Conservation (phyloP, 805 yeast species). For the Saccharomycopsis sp. region DNA sequence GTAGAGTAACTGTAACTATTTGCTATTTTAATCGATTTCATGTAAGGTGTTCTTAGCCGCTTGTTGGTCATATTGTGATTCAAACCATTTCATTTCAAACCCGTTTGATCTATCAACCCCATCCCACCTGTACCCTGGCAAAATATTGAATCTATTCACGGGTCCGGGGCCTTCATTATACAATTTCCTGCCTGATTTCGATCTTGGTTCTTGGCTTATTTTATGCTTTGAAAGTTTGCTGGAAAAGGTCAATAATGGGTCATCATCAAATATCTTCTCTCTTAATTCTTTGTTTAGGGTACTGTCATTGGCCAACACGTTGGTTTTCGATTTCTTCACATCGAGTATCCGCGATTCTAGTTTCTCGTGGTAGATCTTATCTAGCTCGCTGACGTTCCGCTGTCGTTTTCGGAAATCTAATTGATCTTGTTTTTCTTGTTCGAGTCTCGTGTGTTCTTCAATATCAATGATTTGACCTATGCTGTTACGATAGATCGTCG, state of each 20-base stretch:
- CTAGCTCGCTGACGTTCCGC: background rate
- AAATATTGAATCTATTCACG: slow-evolving; percentile 66
- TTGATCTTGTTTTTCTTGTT: background rate
- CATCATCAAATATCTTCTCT: slow-evolving; percentile 13
- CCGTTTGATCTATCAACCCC: slow-evolving; percentile 89
- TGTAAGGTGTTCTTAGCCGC: too few species aligned
- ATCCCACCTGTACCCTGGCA: slow-evolving; percentile 85
- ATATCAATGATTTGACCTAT: slow-evolving; percentile 7
- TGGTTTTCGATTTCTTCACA: slow-evolving; percentile 7
- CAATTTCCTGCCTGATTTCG: slow-evolving; percentile 40
- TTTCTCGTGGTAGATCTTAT: background rate
- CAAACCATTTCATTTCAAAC: slow-evolving; percentile 62
- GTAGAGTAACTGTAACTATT: too few species aligned
- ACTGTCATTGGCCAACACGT: slow-evolving; percentile 12
- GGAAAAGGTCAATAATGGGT: slow-evolving; percentile 19
- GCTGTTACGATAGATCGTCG: slow-evolving; percentile 14
- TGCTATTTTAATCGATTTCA: too few species aligned
- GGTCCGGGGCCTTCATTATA: slow-evolving; percentile 39
- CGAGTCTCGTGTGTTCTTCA: background rate
- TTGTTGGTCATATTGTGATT: slow-evolving; percentile 15
- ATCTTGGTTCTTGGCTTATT: slow-evolving; percentile 4
- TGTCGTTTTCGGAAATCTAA: background rate
- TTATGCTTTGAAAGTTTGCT: slow-evolving; percentile 26
- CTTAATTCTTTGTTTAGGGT: slow-evolving; percentile 11
- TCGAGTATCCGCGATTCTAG: background rate